A percentile compares a stretch with the other conserved stretches of the same genome.
Conservation (phyloP, 2,329 filamentous ascomycete genomes). For the Geosmithia morbida region DNA sequence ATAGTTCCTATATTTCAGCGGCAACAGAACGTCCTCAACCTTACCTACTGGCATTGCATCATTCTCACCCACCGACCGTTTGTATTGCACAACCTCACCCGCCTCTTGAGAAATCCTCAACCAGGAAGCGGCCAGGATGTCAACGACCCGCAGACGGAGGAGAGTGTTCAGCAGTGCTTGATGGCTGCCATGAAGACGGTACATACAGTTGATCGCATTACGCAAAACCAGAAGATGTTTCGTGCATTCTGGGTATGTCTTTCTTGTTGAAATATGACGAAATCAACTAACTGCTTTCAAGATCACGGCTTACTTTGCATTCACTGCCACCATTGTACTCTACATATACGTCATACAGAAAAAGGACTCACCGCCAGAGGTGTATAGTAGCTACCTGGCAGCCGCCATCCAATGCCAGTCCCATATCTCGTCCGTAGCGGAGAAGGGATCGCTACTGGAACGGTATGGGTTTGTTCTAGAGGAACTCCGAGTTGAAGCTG, state of each 20-base stretch:
- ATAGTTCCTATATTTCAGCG: slow-evolving; percentile 21
- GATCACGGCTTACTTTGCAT: slow-evolving; percentile 27
- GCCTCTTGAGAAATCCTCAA: not conserved
- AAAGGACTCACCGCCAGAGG: slow-evolving; percentile 10
- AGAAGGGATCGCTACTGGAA: slow-evolving; percentile 20
- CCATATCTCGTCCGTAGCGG: slow-evolving; percentile 20
- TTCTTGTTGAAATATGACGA: not conserved
- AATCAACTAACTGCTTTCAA: slow-evolving; percentile 2
- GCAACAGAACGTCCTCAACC: slow-evolving; percentile 23
- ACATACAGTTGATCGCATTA: slow-evolving; percentile 21
- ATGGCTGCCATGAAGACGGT: slow-evolving; percentile 23
- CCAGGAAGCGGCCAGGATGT: not conserved
- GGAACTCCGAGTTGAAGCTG: slow-evolving; percentile 13
- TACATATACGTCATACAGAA: slow-evolving; percentile 29
- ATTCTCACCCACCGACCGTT: slow-evolving; percentile 24
- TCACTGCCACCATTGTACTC: slow-evolving; percentile 26
- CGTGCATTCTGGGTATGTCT: slow-evolving; percentile 22
- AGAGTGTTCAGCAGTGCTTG: slow-evolving; percentile 12
- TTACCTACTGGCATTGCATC: slow-evolving; percentile 25
- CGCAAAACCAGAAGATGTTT: slow-evolving; percentile 18
- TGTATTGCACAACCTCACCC: slow-evolving; percentile 17
- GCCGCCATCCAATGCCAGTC: slow-evolving; percentile 23
- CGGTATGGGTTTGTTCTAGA: slow-evolving; percentile 26
- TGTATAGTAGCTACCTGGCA: slow-evolving; percentile 15
- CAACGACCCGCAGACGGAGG: not conserved